Percentiles rank a stretch among this genome's conserved stretches.
Evolutionary conservation across 78 protist species (phyloP).

Genomic region (Dictyostelium firmibasis): DNA sequence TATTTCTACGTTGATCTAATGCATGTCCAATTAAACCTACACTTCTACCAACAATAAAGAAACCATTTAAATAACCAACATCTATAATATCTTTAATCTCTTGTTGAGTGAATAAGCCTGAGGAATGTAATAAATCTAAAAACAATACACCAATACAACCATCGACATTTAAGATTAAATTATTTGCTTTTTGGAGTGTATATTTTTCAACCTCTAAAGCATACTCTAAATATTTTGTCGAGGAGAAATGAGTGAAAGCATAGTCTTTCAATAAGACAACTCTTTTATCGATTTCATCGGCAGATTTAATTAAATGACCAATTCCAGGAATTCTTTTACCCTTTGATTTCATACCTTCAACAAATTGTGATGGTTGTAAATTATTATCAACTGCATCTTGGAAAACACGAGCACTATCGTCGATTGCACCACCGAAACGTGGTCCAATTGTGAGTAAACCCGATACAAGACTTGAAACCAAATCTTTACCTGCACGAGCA

Average conservation of each 20-base stretch:
- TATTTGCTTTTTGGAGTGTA: slow-evolving; percentile 92
- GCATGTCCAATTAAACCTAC: slow-evolving; percentile 96
- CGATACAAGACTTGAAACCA: slow-evolving; percentile 90
- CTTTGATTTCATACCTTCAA: slow-evolving; percentile 86
- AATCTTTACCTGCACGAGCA: slow-evolving; percentile 95
- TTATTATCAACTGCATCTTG: slow-evolving; percentile 85
- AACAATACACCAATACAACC: slow-evolving; percentile 93
- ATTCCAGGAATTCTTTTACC: slow-evolving; percentile 94
- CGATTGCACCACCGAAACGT: slow-evolving; percentile 97
- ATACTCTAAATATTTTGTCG: slow-evolving; percentile 53
- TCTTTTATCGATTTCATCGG: slow-evolving; percentile 94
- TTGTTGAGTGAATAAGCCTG: slow-evolving; percentile 90
- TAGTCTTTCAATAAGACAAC: slow-evolving; percentile 89
- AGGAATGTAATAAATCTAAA: slow-evolving; percentile 91
- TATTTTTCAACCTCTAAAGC: slow-evolving; percentile 91
- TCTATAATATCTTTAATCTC: slow-evolving; percentile 89
- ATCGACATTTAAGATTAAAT: slow-evolving; percentile 97
- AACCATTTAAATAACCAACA: slow-evolving; percentile 91
- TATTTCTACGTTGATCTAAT: slow-evolving; percentile 95
- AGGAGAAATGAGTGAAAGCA: slow-evolving; percentile 51
- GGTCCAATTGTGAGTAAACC: slow-evolving; percentile 98
- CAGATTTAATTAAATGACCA: slow-evolving; percentile 95
- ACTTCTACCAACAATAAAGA: slow-evolving; percentile 95
- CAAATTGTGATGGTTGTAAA: slow-evolving; percentile 89
- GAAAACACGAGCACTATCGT: slow-evolving; percentile 89